Percentiles rank a stretch among this genome's conserved stretches.
Conservation (phyloP, 805 yeast genomes). For the Saccharomycopsis sp. region DNA sequence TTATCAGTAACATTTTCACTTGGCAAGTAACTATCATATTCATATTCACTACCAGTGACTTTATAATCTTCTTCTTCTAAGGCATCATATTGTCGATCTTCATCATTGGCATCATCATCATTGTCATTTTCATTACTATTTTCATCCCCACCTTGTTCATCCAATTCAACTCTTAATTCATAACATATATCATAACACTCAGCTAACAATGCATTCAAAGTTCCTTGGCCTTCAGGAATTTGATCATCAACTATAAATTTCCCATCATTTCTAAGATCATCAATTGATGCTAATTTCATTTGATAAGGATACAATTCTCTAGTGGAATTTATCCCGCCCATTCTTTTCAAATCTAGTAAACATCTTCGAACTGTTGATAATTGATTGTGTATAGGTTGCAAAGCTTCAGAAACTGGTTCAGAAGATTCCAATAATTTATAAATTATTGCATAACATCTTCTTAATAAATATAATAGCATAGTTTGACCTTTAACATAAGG, state of each 20-base stretch:
- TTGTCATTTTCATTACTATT: conserved; percentile 16
- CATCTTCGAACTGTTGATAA: conserved; percentile 87
- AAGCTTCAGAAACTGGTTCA: conserved; percentile 92
- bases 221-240: conserved; percentile 97
- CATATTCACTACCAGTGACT: conserved; percentile 18
- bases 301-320: conserved; percentile 95
- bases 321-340: conserved; percentile 83
- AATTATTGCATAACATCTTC: conserved; percentile 87
- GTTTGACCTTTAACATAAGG: conserved; percentile 44
- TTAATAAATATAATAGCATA: conserved; percentile 64
- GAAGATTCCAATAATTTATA: conserved; percentile 84
- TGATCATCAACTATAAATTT: conserved; percentile 82
- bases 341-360: conserved; percentile 78
- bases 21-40: conserved; percentile 22
- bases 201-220: conserved; percentile 81
- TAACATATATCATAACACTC: conserved; percentile 93
- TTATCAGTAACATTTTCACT: conserved; percentile 22
- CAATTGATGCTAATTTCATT: conserved; percentile 85
- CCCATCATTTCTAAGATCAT: conserved; percentile 82
- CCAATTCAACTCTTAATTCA: conserved; percentile 81
- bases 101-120: conserved; percentile 21
- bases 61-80: conserved; percentile 21
- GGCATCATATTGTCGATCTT: conserved; percentile 19
- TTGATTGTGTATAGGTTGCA: conserved; percentile 92
- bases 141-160: conserved; percentile 34